Percentiles rank a stretch among this genome's conserved stretches.
These are phyloP conservation scores for Zarea fungicola DNA, from an alignment of 2,329 filamentous ascomycete species.

Conservation along the genomic window DNA sequence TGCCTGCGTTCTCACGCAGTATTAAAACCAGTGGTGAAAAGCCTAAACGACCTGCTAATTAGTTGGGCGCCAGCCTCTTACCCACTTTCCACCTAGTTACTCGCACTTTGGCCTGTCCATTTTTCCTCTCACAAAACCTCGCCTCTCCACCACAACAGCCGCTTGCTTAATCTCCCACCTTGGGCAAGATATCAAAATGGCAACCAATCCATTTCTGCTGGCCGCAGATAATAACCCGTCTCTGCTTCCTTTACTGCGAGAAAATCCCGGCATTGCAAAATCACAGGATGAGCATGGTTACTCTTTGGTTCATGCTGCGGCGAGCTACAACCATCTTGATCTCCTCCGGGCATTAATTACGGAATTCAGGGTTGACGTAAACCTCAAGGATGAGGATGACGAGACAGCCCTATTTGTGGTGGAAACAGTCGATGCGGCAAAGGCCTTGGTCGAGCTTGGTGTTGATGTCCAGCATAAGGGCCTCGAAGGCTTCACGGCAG, in stretches of 20 bases:
- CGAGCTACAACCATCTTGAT: constrained; percentile 83
- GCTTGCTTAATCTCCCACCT: neutral
- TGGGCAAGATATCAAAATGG: constrained; percentile 29
- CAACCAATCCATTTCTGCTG: constrained; percentile 63
- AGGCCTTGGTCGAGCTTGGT: constrained; percentile 72
- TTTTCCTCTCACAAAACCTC: neutral
- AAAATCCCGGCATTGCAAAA: constrained; percentile 70
- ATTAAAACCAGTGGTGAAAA: too few relatives aligned
- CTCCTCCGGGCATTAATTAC: constrained; percentile 70
- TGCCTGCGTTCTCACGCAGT: too few relatives aligned
- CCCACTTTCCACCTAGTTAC: too few relatives aligned
- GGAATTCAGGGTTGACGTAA: constrained; percentile 72
- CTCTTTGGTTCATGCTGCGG: constrained; percentile 86
- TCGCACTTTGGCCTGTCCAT: too few relatives aligned
- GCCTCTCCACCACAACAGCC: neutral
- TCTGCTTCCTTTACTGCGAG: constrained; percentile 68
- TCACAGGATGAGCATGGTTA: constrained; percentile 89
- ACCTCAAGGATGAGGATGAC: constrained; percentile 82
- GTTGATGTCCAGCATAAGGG: constrained; percentile 63
- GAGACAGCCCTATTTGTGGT: constrained; percentile 95
- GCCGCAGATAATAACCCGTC: constrained; percentile 75
- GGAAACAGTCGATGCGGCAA: constrained; percentile 74
- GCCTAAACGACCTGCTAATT: too few relatives aligned
- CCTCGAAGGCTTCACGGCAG: constrained; percentile 70
- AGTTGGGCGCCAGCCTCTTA: too few relatives aligned